Percentiles rank a stretch among this genome's conserved stretches.
Conservation (phyloP, 2,329 filamentous ascomycete species). For the Saccharata proteae region DNA sequence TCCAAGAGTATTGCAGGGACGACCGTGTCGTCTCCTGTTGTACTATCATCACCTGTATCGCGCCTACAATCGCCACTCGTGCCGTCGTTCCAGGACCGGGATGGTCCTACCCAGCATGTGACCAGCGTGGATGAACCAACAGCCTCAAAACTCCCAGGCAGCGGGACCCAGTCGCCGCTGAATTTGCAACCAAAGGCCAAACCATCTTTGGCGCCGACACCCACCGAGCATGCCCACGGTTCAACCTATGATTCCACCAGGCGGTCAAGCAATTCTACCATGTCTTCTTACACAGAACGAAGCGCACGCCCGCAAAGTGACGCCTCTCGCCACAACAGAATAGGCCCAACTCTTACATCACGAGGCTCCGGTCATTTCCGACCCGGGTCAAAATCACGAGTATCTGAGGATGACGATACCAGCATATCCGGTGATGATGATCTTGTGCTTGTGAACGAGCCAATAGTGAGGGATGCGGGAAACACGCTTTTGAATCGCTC, state of each 20-base stretch:
- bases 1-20: conserved; percentile 19
- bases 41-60: conserved; percentile 23
- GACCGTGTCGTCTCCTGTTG: conserved; percentile 22
- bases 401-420: conserved; percentile 8
- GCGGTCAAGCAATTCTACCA: conserved; percentile 7
- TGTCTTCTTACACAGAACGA: conserved; percentile 6
- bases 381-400: too few relatives aligned
- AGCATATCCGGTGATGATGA: conserved; percentile 8
- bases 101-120: conserved; percentile 21
- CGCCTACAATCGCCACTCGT: conserved; percentile 27
- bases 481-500: conserved; percentile 3
- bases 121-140: conserved; percentile 20
- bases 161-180: conserved; percentile 18
- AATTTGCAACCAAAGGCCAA: conserved; percentile 17
- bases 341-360: conserved; percentile 1
- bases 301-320: conserved; percentile 1
- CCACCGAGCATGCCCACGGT: conserved; percentile 8
- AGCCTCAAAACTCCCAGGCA: conserved; percentile 19
- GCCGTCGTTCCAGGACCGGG: conserved; percentile 22
- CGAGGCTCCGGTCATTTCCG: too few relatives aligned
- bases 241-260: conserved; percentile 6
- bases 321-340: conserved; percentile 3
- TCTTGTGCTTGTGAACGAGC: conserved; percentile 8
- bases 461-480: conserved; percentile 4
- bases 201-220: conserved; percentile 15